A percentile compares a stretch with the other conserved stretches of the same genome.
phyloP scores from a whole-genome alignment of 2,329 filamentous ascomycete genomes.

The Fusarium continuum region DNA sequence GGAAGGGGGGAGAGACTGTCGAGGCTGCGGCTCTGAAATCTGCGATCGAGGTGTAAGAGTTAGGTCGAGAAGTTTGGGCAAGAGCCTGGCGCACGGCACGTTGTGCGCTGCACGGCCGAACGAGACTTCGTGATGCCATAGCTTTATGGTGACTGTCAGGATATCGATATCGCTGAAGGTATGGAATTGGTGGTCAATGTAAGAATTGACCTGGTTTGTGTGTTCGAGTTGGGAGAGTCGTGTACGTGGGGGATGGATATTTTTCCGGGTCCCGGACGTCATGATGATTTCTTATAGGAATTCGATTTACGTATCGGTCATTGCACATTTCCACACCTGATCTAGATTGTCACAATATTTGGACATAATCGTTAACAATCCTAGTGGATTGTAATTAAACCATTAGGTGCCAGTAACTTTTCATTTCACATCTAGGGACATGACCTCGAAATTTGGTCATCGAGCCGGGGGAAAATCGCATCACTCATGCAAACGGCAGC shows the following conservation, averaged over 20 bases:
- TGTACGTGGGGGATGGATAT: slow-evolving; percentile 37
- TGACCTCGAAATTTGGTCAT: background rate
- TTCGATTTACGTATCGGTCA: background rate
- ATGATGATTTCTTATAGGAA: slow-evolving; percentile 27
- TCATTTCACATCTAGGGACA: slow-evolving; percentile 18
- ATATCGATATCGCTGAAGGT: background rate
- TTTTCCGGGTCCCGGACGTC: slow-evolving; percentile 44
- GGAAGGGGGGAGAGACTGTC: background rate
- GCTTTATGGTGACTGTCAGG: background rate
- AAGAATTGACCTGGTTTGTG: background rate
- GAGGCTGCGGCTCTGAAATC: slow-evolving; percentile 14
- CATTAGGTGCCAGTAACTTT: slow-evolving; percentile 24
- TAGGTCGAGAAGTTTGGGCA: slow-evolving; percentile 20
- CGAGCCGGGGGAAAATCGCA: background rate
- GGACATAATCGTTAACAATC: background rate
- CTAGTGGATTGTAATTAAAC: slow-evolving; percentile 16
- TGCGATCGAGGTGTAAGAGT: slow-evolving; percentile 22
- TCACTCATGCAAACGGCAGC: slow-evolving; percentile 37
- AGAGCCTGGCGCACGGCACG: slow-evolving; percentile 35
- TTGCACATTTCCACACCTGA: background rate
- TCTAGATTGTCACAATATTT: background rate
- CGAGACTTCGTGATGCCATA: slow-evolving; percentile 39
- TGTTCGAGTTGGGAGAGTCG: slow-evolving; percentile 8
- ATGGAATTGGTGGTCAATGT: background rate
- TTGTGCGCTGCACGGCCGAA: slow-evolving; percentile 29